Evolutionary conservation across 805 yeast genomes (phyloP), one percentile per base, ranked within the genome.

Genomic region (Cyberlindnera saturnus): DNA sequence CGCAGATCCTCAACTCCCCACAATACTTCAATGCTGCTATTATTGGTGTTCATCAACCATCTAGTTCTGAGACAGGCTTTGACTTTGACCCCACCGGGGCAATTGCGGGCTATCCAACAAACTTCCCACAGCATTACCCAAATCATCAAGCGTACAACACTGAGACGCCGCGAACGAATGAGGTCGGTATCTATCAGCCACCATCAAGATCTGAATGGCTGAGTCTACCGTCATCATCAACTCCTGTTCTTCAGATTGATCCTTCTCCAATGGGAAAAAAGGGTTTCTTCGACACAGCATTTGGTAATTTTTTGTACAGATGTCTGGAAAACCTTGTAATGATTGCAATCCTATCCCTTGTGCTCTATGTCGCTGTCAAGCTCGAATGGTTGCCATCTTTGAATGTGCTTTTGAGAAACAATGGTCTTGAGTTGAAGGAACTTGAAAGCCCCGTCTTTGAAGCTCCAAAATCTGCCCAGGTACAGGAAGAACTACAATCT

Each of bases 31-130:
- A 61, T 18, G 61, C 68, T 1, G 69, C 77, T 0, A 63, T 77
- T 5, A 57, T 66, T 13, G 83, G 82, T 10, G 82, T 77, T 5
- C 82, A 77, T 52, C 61, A 46, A 1, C 51, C 50, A 3, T 37
- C 48, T 17, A 45, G 47, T 8, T 38, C 47, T 7, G 46, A 41
- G 8, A 35, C 31, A 2, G 33, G 37, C 16, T 29, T 32, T 10
- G 35, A 39, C n/a, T 29, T 32, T 8, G 35, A 30, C n/a, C 39
- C 48, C 15, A 45, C 55, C 2, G 47, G 38, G n/a, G 49, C 43
- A 2, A 23, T 46, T 4, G 32, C 52, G 5, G 55, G 54, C 1
- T 50, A 48, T 32, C 60, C 60, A 28, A 51, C 59, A 3, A 19
- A 46, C 16, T 43, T 51, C 26, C 56, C 57, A 5, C 46, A 40